These are phyloP conservation scores for Talaromyces sp. DNA, from an alignment of 2,329 filamentous ascomycete genomes.

Conservation along the genomic window DNA sequence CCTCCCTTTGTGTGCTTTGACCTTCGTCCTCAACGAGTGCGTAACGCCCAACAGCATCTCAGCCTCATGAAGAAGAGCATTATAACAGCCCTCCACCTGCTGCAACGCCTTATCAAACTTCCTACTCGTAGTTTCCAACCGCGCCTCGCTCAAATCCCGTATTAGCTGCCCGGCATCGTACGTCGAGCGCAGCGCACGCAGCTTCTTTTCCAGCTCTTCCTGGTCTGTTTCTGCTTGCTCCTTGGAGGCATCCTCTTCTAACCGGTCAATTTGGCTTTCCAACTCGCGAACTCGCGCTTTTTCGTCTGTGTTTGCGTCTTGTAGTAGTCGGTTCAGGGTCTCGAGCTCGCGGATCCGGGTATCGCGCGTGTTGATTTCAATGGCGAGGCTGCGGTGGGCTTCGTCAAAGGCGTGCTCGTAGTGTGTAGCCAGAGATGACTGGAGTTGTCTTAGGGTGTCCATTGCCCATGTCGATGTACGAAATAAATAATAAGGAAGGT, in stretches of 20 bases:
- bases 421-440: constrained; percentile 22
- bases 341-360: constrained; percentile 19
- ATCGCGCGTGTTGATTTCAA: constrained; percentile 19
- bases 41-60: constrained; percentile 23
- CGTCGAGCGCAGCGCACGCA: constrained; percentile 17
- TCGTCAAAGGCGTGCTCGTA: constrained; percentile 24
- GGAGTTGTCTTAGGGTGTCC: constrained; percentile 28
- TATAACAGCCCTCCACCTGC: constrained; percentile 25
- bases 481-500: neutral
- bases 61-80: constrained; percentile 26
- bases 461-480: constrained; percentile 12
- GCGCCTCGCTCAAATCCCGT: constrained; percentile 4
- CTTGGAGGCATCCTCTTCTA: neutral
- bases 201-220: constrained; percentile 10
- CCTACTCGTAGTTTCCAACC: neutral
- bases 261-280: neutral
- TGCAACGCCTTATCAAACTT: constrained; percentile 14
- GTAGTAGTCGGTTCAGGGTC: neutral
- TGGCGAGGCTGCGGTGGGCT: constrained; percentile 22
- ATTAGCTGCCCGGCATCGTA: constrained; percentile 24
- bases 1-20: constrained; percentile 31
- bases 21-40: constrained; percentile 22
- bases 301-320: neutral
- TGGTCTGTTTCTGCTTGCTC: neutral
- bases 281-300: neutral